Evolutionary conservation across 306 rosid species (phyloP), one percentile per base, ranked within the genome.

Genomic region (Mucuna pruriens): DNA sequence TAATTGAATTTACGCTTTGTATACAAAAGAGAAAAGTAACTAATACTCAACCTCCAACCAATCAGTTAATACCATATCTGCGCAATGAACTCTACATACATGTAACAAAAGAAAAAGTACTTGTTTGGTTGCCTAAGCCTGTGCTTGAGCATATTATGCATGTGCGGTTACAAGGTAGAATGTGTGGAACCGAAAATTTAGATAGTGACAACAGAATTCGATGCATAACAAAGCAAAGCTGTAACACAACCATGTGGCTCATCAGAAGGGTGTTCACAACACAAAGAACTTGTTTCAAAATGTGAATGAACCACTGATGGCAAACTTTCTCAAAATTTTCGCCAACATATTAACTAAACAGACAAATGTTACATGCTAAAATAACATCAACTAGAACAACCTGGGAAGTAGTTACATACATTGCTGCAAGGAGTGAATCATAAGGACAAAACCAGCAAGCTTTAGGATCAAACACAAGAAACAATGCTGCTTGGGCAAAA

Each of bases 401-500:
- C 89, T 57, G 85, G 81, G 71, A 88, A 67, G 79, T 85, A 88
- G 94, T 85, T 89, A 85, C 97, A 91, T 89, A 87, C 88, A 81
- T 66, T 87, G 92, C 90, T 75, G 90, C 90, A 85, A 85, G 78
- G 85, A 80, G 80, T 78, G 64, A 84, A 86, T 86, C 77, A 80
- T 54, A 76, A 80, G 76, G 86, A 80, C 89, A 90, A 83, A 92
- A 90, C 87, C 88, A 84, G 90, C 86, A 87, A 86, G 90, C 85
- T 68, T 76, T 55, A 55, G 84, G 73, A 88, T 84, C 79, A 86
- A 87, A 86, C 83, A 85, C 84, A 49, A 71, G 83, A 84, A 87
- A 82, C 91, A 77, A 84, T 85, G 92, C 88, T 83, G 90, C 89
- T 89, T 84, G 83, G 85, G 86, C 87, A 91, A 84, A 88, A 83